Evolutionary conservation across 1,284 basidiomycete genomes (phyloP).

Genomic region (Porphyrellus sp.): DNA sequence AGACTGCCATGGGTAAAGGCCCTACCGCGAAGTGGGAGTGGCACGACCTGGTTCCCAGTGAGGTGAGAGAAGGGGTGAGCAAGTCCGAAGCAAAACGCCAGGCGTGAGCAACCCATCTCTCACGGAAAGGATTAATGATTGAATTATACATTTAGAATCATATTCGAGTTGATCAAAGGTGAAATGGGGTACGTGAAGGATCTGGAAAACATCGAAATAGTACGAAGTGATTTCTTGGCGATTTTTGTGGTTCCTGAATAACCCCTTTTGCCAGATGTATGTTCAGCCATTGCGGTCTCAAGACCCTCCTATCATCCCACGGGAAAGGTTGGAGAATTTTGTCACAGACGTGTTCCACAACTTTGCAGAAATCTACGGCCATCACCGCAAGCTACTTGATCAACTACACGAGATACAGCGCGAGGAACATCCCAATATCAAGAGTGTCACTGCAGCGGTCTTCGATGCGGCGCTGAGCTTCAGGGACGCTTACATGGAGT

Average conservation of each 20-base stretch:
- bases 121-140: background rate
- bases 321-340: slow-evolving; percentile 73
- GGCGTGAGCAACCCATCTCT: slow-evolving; percentile 55
- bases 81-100: slow-evolving; percentile 85
- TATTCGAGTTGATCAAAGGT: slow-evolving; percentile 93
- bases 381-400: slow-evolving; percentile 75
- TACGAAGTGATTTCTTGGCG: slow-evolving; percentile 9
- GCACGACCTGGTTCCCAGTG: slow-evolving; percentile 79
- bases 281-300: slow-evolving; percentile 71
- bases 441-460: slow-evolving; percentile 82
- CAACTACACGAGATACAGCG: slow-evolving; percentile 83
- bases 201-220: slow-evolving; percentile 78
- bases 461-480: slow-evolving; percentile 90
- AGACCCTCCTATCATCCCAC: slow-evolving; percentile 74
- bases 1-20: slow-evolving; percentile 79
- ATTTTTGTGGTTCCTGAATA: slow-evolving; percentile 7
- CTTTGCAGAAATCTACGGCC: slow-evolving; percentile 72
- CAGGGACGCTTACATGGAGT: slow-evolving; percentile 89
- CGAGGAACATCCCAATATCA: slow-evolving; percentile 85
- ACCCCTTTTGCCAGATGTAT: slow-evolving; percentile 54
- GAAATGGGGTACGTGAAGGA: slow-evolving; percentile 96
- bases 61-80: slow-evolving; percentile 60
- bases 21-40: slow-evolving; percentile 77
- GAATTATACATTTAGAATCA: slow-evolving; percentile 52
- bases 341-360: slow-evolving; percentile 93